Conservation (phyloP, 306 rosid species). For the Cicer chorassanicum region DNA sequence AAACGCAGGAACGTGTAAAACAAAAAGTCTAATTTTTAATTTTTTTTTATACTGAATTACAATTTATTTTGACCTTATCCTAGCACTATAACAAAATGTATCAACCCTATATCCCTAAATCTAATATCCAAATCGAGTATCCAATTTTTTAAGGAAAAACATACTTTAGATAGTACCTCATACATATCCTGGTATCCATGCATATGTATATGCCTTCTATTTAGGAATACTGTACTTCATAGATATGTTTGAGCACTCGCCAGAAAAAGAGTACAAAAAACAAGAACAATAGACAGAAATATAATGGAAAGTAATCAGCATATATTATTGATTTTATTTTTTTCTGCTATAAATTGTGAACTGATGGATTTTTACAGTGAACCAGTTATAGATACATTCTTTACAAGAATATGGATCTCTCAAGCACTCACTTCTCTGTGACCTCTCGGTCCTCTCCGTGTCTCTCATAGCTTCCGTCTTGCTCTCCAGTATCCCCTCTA, state of each 20-base stretch:
- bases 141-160: background rate
- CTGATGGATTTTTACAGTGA: conserved; percentile 42
- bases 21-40: background rate
- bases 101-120: background rate
- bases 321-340: conserved; percentile 27
- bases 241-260: background rate
- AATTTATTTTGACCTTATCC: background rate
- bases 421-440: conserved; percentile 3
- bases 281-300: background rate
- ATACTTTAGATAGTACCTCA: background rate
- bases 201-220: background rate
- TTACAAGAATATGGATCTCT: conserved; percentile 45
- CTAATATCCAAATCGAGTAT: background rate
- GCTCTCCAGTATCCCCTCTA: background rate
- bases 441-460: background rate
- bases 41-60: too few relatives aligned
- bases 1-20: background rate
- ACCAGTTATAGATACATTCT: conserved; percentile 45
- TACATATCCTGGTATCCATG: background rate
- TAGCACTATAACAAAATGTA: background rate
- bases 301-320: conserved; percentile 14
- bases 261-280: background rate
- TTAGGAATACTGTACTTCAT: background rate
- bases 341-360: conserved; percentile 30
- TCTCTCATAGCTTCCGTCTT: background rate